Evolutionary conservation across 306 rosid genomes (phyloP), one percentile per base, ranked within the genome.

Genomic region (Benincasa hispida): DNA sequence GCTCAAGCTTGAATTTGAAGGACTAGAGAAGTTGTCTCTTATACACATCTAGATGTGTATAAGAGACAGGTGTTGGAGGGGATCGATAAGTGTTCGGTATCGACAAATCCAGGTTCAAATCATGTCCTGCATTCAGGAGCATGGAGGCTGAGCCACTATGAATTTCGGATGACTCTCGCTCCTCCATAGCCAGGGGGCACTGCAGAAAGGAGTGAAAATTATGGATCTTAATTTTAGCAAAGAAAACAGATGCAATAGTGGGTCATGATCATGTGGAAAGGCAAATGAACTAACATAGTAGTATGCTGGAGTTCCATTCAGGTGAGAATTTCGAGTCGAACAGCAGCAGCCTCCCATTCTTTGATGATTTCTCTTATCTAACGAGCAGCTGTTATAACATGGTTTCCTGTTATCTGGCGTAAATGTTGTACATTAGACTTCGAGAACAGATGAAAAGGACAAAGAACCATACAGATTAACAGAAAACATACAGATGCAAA

Each of bases 291-390:
- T 73, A 68, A 92, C 97, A 87, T 92, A 92, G 82, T 83, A 87
- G 84, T 86, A 92, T 63, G 90, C 85, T 25, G 93, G 90, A 73
- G 96, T 84, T 79, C 96, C 93, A 61, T 83, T 88, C 79, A 86
- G 76, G 77, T 83, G 92, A 83, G 89, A 84, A 85, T 90, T 92
- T 85, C 96, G 85, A 39, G 93, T 85, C 77, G 93, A 88, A 87
- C 93, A 86, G 83, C 97, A 92, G 81, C 97, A 92, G 69, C 93
- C 91, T 78, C 97, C 96, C 97, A 92, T 92, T 85, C 79, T 76
- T 28, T 35, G 73, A 75, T 54, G 85, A 53, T 57, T 76, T 75
- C 47, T 72, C 62, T 79, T 76, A 82, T 77, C 82, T 68, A 69
- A 72, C 77, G 82, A 77, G 45, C 28, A 51, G 19, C 30, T n/a